Percentiles rank a stretch among this genome's conserved stretches.
These are phyloP conservation scores for Takashimella koratensis DNA, from an alignment of 1,284 basidiomycete genomes.

Conservation along the genomic window DNA sequence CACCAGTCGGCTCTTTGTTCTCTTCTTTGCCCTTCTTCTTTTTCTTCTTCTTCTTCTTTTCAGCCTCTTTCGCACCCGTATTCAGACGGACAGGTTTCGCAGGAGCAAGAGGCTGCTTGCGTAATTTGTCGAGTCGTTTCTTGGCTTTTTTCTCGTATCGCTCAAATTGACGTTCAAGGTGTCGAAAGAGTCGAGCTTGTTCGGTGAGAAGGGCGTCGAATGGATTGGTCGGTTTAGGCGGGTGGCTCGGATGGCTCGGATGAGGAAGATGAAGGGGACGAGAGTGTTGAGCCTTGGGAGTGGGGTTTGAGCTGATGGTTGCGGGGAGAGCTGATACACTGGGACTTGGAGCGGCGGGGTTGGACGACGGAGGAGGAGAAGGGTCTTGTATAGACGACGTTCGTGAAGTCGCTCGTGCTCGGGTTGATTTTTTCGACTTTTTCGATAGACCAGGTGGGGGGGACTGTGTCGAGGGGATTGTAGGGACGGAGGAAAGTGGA, in stretches of 20 bases:
- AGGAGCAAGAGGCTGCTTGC: slow-evolving; percentile 16
- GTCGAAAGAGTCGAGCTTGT: slow-evolving; percentile 29
- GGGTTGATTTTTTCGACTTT: too few relatives aligned
- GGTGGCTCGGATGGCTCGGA: not conserved
- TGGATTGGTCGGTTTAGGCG: not conserved
- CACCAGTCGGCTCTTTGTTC: too few relatives aligned
- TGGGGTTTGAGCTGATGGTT: too few relatives aligned
- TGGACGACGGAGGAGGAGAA: not conserved
- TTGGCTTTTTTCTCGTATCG: not conserved
- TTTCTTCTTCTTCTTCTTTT: not conserved
- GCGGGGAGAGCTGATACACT: too few relatives aligned
- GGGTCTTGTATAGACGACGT: too few relatives aligned
- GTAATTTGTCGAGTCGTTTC: slow-evolving; percentile 26
- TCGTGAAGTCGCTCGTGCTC: too few relatives aligned
- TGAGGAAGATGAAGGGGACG: not conserved
- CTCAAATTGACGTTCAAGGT: slow-evolving; percentile 17
- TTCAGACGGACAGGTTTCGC: too few relatives aligned
- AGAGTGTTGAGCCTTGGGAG: too few relatives aligned
- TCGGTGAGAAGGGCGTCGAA: slow-evolving; percentile 27
- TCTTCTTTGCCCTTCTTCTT: not conserved
- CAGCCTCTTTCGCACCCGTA: too few relatives aligned
- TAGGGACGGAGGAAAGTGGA: too few relatives aligned
- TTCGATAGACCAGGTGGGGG: too few relatives aligned
- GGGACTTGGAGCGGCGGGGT: not conserved
- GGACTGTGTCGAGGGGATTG: too few relatives aligned